phyloP scores from a whole-genome alignment of 2,329 filamentous ascomycete genomes.

The Microsporum audouinii region DNA sequence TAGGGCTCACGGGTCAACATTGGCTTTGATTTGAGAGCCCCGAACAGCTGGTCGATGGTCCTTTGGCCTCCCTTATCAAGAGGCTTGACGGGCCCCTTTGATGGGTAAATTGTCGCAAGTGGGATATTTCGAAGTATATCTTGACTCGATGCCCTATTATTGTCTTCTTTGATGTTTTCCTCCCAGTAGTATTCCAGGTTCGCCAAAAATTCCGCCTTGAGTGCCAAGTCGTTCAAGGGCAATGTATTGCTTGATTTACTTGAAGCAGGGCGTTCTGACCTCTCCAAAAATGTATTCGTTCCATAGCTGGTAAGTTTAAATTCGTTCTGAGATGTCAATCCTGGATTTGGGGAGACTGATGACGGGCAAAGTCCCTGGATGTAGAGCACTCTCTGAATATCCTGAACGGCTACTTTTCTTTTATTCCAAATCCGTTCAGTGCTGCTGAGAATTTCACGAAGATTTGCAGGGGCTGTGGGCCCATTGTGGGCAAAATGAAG shows the following conservation, averaged over 20 bases:
- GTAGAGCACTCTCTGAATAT: slow-evolving; percentile 56
- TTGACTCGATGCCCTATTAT: slow-evolving; percentile 23
- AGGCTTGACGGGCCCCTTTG: not conserved
- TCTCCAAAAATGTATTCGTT: slow-evolving; percentile 31
- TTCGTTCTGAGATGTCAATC: not conserved
- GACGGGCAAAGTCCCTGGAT: slow-evolving; percentile 34
- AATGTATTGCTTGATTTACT: not conserved
- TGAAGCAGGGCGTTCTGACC: slow-evolving; percentile 10
- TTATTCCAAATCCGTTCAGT: slow-evolving; percentile 62
- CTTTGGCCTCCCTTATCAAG: not conserved
- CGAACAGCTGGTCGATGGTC: not conserved
- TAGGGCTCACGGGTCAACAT: slow-evolving; percentile 22
- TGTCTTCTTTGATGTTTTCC: slow-evolving; percentile 25
- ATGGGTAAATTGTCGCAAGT: slow-evolving; percentile 27
- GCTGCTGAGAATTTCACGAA: slow-evolving; percentile 49
- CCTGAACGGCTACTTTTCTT: slow-evolving; percentile 52
- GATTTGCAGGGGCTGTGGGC: slow-evolving; percentile 49
- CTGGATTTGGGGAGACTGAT: slow-evolving; percentile 7
- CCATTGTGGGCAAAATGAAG: slow-evolving; percentile 62
- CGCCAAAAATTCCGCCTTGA: slow-evolving; percentile 42
- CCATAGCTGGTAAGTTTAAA: slow-evolving; percentile 35
- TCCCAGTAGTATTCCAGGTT: slow-evolving; percentile 38
- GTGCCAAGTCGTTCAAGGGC: slow-evolving; percentile 34
- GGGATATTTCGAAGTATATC: slow-evolving; percentile 26
- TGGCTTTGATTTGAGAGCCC: slow-evolving; percentile 22